Base-by-base conservation (phyloP, 257 asterid species). In the Solanum commersonii region DNA sequence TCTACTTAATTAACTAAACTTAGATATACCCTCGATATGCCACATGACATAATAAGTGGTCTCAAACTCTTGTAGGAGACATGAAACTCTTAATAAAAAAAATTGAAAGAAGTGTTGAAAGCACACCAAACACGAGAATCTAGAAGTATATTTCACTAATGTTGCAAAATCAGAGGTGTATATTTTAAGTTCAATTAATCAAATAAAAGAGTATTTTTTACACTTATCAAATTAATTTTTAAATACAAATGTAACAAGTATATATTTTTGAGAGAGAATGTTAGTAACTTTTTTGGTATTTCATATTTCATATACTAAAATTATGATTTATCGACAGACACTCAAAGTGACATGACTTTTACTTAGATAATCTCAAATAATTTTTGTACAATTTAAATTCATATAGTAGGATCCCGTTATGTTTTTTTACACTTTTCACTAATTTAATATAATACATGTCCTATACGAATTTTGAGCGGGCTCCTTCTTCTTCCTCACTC, bases 401-500 rank as follows among this genome's bases (percentile, higher is more conserved):
- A 60, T 22, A 60, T 22, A 60, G 1, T 1, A 60, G 27, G 13
- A 0, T 22, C 0, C 29, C 25, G 0, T 60, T 60, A 8, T 2
- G 9, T n/a, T 1, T 65, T 60, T 63, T 65, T n/a, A 65, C 4
- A 65, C 16, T 65, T n/a, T n/a, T n/a, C 0, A 0, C 72, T n/a
- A 4, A 65, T 2, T 11, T 25, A n/a, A 11, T 0, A n/a, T 65
- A 65, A 0, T n/a, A 65, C 1, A 12, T 65, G 1, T 65, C 4
- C 33, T 65, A 65, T 8, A 10, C 4, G 2, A 11, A 11, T 65
- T 65, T 65, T 25, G 9, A 65, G 16, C 33, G 33, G 8, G 16
- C 67, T 9, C 27, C 68, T 60, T 22, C 68, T 20, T 59, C 67
- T 22, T 60, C 6, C 29, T 23, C 14, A 60, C 6, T 60, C 68